Evolutionary conservation across 2,329 filamentous ascomycete genomes (phyloP).

Genomic region (Penicillium sp.): DNA sequence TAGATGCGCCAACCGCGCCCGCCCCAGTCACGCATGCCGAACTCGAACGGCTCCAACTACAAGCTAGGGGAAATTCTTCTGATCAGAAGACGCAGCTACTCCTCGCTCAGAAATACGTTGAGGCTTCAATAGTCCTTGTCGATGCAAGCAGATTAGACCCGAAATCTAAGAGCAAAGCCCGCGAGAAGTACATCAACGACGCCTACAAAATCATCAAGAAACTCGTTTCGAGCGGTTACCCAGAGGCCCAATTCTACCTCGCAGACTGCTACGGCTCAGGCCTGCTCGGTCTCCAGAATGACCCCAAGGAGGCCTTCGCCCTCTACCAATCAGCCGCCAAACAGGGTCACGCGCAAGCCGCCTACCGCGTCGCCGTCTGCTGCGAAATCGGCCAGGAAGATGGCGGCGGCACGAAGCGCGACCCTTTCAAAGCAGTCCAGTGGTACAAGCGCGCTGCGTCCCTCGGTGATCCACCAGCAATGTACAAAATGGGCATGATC

Average conservation of each 20-base stretch:
- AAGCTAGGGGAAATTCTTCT: constrained; percentile 71
- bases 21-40: constrained; percentile 76
- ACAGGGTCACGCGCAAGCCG: constrained; percentile 79
- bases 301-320: constrained; percentile 90
- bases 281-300: constrained; percentile 74
- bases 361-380: constrained; percentile 94
- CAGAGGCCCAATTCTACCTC: constrained; percentile 90
- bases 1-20: constrained; percentile 22
- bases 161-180: constrained; percentile 64
- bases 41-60: constrained; percentile 73
- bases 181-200: constrained; percentile 83
- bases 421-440: constrained; percentile 92
- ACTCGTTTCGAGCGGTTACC: constrained; percentile 71
- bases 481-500: constrained; percentile 99
- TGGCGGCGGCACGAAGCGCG: constrained; percentile 87
- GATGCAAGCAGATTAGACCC: constrained; percentile 74
- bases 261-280: constrained; percentile 89
- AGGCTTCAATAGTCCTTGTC: constrained; percentile 79
- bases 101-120: constrained; percentile 82
- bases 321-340: constrained; percentile 95
- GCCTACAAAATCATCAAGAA: constrained; percentile 93
- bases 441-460: constrained; percentile 96
- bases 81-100: constrained; percentile 74
- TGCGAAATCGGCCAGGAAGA: constrained; percentile 96
- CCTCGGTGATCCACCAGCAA: constrained; percentile 86